Base-by-base conservation (phyloP, 768 basidiomycete genomes). In the Sporobolomyces roseus region DNA sequence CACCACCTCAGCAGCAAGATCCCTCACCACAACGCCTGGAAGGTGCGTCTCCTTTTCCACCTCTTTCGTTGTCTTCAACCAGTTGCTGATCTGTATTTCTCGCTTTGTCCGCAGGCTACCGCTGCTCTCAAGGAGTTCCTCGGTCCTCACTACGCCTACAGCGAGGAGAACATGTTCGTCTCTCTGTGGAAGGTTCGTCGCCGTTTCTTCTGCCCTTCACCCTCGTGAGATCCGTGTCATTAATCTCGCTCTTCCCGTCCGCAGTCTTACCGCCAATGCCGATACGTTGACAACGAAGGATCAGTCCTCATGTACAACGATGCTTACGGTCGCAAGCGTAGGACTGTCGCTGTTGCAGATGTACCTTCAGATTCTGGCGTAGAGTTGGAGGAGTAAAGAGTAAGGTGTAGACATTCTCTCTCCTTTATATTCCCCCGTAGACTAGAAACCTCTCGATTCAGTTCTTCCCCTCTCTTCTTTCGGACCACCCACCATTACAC, bases 1-100 rank as follows among this genome's bases (percentile, higher is more conserved):
- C 94, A 98, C 80, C 94, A 98, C 79, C 85, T 94, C 68, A 86
- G 84, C 69, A 90, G 88, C 84, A 94, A 93, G 82, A 97, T 99
- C 72, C 94, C 94, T 25, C 94, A 99, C 92, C 93, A 93, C 94
- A 77, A 94, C 94, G 29, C 85, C 87, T 35, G 85, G 83, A 68
- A n/a, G n/a, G n/a, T n/a, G n/a, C n/a, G n/a, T n/a, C n/a, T n/a
- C n/a, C n/a, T n/a, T n/a, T n/a, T n/a, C n/a, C n/a, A n/a, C n/a
- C n/a, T n/a, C n/a, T n/a, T n/a, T n/a, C n/a, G n/a, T n/a, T n/a
- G n/a, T n/a, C n/a, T n/a, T n/a, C n/a, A n/a, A n/a, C n/a, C n/a
- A n/a, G n/a, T n/a, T n/a, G n/a, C n/a, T n/a, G n/a, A n/a, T n/a
- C n/a, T n/a, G n/a, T n/a, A n/a, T n/a, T n/a, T n/a, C 13, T 16